phyloP scores from a whole-genome alignment of 495 filamentous ascomycete species.

The Antarctomyces pellizariae region DNA sequence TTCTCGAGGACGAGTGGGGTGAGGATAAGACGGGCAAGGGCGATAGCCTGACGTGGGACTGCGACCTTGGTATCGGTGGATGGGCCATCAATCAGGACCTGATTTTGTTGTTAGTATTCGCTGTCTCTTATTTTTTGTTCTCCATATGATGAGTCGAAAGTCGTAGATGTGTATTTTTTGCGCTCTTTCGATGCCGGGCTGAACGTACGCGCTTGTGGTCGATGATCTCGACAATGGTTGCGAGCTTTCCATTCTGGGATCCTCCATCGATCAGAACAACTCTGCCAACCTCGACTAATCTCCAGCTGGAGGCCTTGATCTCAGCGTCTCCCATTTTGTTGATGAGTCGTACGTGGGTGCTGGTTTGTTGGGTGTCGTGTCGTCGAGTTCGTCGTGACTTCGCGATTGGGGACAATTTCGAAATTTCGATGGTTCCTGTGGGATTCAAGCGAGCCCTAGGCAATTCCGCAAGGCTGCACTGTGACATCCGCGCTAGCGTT shows the following conservation, averaged over 20 bases:
- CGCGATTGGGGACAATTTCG: not conserved
- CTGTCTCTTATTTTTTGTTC: conserved; percentile 3
- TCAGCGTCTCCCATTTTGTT: conserved; percentile 29
- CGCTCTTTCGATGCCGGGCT: conserved; percentile 4
- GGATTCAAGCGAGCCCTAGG: not conserved
- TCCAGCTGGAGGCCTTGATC: conserved; percentile 59
- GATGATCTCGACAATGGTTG: conserved; percentile 93
- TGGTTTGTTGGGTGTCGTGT: conserved; percentile 4
- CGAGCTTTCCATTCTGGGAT: conserved; percentile 64
- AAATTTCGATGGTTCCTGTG: not conserved
- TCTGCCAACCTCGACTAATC: conserved; percentile 91
- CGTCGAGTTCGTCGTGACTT: not conserved
- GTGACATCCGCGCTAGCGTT: conserved; percentile 10
- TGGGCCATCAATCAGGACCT: conserved; percentile 93
- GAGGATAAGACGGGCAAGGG: conserved; percentile 62
- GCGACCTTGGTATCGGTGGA: conserved; percentile 45
- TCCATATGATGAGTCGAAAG: not conserved
- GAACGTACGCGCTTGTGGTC: conserved; percentile 98
- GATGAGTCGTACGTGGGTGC: conserved; percentile 10
- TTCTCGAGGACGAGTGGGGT: conserved; percentile 75
- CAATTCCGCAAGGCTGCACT: not conserved
- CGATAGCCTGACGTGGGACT: conserved; percentile 62
- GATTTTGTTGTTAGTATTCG: conserved; percentile 19
- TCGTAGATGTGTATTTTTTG: conserved; percentile 5
- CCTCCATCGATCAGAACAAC: conserved; percentile 63